Percentiles rank a stretch among this genome's conserved stretches.
Conservation (phyloP, 768 basidiomycete species). For the Boletus tomentosulus region DNA sequence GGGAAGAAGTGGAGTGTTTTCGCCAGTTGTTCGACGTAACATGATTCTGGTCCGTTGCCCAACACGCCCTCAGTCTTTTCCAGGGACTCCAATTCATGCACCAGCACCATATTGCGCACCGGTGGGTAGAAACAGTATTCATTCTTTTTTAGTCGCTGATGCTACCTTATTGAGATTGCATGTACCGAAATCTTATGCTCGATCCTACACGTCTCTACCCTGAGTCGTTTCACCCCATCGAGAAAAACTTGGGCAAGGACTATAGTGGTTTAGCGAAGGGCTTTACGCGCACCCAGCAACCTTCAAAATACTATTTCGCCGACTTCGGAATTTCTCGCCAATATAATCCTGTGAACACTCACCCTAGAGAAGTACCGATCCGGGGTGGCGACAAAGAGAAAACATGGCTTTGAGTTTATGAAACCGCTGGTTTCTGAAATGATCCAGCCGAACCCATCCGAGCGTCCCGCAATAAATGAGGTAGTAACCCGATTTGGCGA, state of each 20-base stretch:
- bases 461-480: conserved; percentile 36
- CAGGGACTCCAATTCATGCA: conserved; percentile 29
- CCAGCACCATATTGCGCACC: conserved; percentile 17
- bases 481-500: conserved; percentile 25
- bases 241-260: conserved; percentile 13
- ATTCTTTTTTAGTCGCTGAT: not conserved
- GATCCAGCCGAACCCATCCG: conserved; percentile 31
- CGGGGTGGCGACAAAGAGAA: conserved; percentile 37
- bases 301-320: conserved; percentile 15
- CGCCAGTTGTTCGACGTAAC: conserved; percentile 29
- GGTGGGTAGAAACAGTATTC: not conserved
- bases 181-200: conserved; percentile 32
- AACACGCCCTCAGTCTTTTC: not conserved
- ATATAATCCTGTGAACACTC: conserved; percentile 25
- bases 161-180: conserved; percentile 22
- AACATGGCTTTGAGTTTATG: conserved; percentile 29
- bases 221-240: conserved; percentile 25
- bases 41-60: not conserved
- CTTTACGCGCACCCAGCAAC: conserved; percentile 28
- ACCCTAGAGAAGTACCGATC: conserved; percentile 29
- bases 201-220: conserved; percentile 26
- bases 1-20: conserved; percentile 33
- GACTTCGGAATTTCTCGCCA: conserved; percentile 36
- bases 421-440: conserved; percentile 31
- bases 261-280: conserved; percentile 18